These are phyloP conservation scores for Drosera capensis DNA, from an alignment of 148 eudicot species.

Conservation along the genomic window DNA sequence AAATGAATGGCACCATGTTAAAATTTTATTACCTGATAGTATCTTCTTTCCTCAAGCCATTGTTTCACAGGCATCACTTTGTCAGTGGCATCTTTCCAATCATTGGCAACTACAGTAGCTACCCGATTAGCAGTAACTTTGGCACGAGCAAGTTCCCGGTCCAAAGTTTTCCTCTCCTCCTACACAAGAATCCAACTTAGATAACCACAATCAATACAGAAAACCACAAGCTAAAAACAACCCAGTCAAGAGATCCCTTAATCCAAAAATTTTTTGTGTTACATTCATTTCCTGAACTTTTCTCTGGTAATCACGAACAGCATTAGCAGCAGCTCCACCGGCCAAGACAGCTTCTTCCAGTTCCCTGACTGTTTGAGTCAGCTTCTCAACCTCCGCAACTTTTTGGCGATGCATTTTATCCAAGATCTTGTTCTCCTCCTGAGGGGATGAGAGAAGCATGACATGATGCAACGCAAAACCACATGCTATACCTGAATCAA, in stretches of 20 bases:
- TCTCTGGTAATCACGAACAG: conserved; percentile 92
- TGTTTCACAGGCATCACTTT: conserved; percentile 99
- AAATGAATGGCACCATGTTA: too few species aligned
- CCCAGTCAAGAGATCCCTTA: not conserved
- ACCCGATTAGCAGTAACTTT: conserved; percentile 91
- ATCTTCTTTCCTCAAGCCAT: conserved; percentile 95
- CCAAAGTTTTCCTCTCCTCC: conserved; percentile 83
- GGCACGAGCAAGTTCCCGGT: conserved; percentile 89
- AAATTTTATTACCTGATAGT: too few species aligned
- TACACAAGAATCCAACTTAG: conserved; percentile 11
- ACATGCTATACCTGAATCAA: not conserved
- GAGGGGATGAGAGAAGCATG: conserved; percentile 9
- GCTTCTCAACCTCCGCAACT: conserved; percentile 90
- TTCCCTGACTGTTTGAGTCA: conserved; percentile 78
- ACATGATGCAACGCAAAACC: not conserved
- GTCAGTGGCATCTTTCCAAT: conserved; percentile 95
- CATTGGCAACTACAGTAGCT: conserved; percentile 92
- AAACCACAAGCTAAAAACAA: not conserved
- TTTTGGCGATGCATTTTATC: conserved; percentile 94
- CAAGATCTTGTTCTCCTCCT: conserved; percentile 89
- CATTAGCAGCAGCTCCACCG: conserved; percentile 98
- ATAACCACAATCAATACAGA: not conserved
- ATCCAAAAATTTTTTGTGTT: conserved; percentile 7
- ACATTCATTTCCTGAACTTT: conserved; percentile 93
- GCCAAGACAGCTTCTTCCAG: conserved; percentile 97